phyloP scores from a whole-genome alignment of 495 filamentous ascomycete species.

The Aspergillus nanangensis region DNA sequence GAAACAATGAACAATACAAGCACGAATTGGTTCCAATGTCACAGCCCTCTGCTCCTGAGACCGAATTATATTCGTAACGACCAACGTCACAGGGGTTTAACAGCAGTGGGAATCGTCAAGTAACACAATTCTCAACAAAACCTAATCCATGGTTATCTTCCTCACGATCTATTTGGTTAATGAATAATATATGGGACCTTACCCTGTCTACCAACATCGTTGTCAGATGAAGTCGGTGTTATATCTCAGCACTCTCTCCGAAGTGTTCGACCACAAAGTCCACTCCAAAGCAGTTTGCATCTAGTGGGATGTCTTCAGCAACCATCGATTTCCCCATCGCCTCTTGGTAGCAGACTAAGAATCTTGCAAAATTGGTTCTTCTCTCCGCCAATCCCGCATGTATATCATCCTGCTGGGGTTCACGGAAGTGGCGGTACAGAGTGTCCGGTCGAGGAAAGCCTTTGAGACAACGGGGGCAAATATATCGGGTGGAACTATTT shows the following conservation, averaged over 20 bases:
- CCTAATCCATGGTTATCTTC: background rate
- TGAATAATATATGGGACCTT: background rate
- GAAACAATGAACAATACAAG: too few species aligned
- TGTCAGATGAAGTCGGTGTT: background rate
- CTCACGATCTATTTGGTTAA: background rate
- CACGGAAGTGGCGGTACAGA: slow-evolving; percentile 1
- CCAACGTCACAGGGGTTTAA: too few species aligned
- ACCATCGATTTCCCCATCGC: background rate
- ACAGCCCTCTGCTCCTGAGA: too few species aligned
- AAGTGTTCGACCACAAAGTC: slow-evolving; percentile 7
- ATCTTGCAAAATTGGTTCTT: background rate
- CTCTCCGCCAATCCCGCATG: background rate
- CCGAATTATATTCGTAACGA: too few species aligned
- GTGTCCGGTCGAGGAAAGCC: background rate
- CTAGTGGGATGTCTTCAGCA: slow-evolving; percentile 2
- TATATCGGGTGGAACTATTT: background rate
- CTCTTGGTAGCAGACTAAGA: slow-evolving; percentile 4
- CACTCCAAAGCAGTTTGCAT: slow-evolving; percentile 2
- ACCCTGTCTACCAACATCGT: background rate
- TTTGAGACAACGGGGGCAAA: slow-evolving; percentile 1
- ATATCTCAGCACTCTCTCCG: background rate
- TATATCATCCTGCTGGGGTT: slow-evolving; percentile 1
- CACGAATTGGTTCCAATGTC: too few species aligned
- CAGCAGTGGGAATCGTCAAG: too few species aligned
- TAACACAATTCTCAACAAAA: too few species aligned